These are phyloP conservation scores for Cyclotella atomus DNA, from an alignment of 108 stramenopile genomes.

Conservation along the genomic window DNA sequence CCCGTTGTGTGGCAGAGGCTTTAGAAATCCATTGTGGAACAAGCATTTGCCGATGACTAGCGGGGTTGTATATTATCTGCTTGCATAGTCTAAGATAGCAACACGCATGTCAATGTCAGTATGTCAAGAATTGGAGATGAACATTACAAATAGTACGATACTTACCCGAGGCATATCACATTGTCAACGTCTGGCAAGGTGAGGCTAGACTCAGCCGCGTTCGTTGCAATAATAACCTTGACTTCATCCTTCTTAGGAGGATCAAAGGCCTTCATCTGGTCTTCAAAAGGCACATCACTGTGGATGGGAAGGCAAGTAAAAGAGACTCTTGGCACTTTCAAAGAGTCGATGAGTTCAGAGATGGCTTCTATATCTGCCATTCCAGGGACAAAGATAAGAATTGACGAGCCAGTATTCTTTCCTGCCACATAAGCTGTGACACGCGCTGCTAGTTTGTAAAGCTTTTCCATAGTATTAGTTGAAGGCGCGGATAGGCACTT, in stretches of 20 bases:
- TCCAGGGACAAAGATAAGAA: constrained; percentile 97
- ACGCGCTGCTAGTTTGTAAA: constrained; percentile 52
- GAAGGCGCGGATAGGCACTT: constrained; percentile 61
- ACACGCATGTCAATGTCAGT: neutral
- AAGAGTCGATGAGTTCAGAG: constrained; percentile 73
- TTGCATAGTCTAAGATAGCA: constrained; percentile 57
- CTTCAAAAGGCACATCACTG: constrained; percentile 89
- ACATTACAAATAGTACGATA: neutral
- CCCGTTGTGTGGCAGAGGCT: constrained; percentile 85
- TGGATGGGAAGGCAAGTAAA: constrained; percentile 91
- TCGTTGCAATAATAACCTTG: constrained; percentile 96
- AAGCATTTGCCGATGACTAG: constrained; percentile 79
- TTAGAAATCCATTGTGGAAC: constrained; percentile 87
- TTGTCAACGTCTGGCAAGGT: constrained; percentile 96
- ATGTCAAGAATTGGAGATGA: neutral
- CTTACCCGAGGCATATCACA: constrained; percentile 92
- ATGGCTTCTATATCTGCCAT: constrained; percentile 92
- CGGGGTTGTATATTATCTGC: constrained; percentile 78
- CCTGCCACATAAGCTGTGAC: constrained; percentile 56
- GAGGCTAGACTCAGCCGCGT: constrained; percentile 97
- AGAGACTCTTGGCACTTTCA: constrained; percentile 47
- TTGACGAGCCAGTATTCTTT: constrained; percentile 66
- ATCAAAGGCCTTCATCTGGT: constrained; percentile 90
- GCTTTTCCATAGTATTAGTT: constrained; percentile 41
- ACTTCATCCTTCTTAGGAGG: constrained; percentile 66